These are phyloP conservation scores for Phytophthora meadii DNA, from an alignment of 352 stramenopile genomes.

Conservation along the genomic window DNA sequence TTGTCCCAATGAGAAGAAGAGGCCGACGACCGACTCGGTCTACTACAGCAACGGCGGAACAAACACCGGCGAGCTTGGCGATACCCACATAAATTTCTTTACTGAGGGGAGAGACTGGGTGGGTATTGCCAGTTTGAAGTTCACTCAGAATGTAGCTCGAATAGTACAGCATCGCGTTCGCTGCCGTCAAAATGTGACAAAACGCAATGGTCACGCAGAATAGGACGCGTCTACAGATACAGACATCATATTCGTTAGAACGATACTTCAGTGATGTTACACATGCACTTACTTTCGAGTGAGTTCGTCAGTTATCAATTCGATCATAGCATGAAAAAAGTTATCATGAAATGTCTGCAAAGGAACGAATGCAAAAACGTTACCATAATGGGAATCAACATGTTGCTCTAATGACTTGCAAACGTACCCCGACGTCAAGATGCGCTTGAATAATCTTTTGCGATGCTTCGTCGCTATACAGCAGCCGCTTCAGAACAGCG, in stretches of 20 bases:
- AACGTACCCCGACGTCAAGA: conserved; percentile 28
- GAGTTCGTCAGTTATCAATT: conserved; percentile 44
- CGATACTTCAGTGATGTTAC: neutral
- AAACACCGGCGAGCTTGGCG: conserved; percentile 71
- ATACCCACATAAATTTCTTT: conserved; percentile 74
- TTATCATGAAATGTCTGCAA: conserved; percentile 43
- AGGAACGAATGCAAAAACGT: neutral
- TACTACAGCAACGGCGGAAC: conserved; percentile 55
- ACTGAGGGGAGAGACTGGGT: conserved; percentile 31
- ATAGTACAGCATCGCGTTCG: conserved; percentile 86
- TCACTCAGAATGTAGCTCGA: conserved; percentile 75
- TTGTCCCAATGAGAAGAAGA: conserved; percentile 63
- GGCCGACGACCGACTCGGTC: conserved; percentile 67
- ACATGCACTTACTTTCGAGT: conserved; percentile 42
- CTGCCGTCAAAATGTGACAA: conserved; percentile 70
- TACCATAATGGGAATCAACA: neutral
- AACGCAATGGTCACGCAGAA: conserved; percentile 66
- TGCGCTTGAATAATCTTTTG: conserved; percentile 39
- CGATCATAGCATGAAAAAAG: conserved; percentile 42
- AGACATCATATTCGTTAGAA: neutral
- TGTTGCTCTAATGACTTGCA: neutral
- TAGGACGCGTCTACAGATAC: conserved; percentile 48
- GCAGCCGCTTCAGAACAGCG: conserved; percentile 37
- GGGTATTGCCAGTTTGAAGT: conserved; percentile 32
- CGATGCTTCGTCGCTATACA: conserved; percentile 38